Evolutionary conservation across 257 asterid species (phyloP).

Genomic region (Nicotiana sylvestris): DNA sequence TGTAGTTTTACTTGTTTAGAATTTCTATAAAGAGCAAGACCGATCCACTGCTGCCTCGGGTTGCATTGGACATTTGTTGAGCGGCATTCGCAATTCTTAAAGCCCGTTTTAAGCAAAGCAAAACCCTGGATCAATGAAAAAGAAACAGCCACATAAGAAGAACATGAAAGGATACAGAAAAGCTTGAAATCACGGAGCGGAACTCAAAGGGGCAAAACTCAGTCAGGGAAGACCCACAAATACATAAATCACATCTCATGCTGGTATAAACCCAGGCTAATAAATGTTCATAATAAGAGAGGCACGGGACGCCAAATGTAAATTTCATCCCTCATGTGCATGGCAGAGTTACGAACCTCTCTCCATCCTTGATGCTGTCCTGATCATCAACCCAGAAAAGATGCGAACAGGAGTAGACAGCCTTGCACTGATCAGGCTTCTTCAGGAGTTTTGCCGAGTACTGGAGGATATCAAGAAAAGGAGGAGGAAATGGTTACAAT

Average conservation of each 20-base stretch:
- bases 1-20: conserved; percentile 66
- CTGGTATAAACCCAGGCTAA: not conserved
- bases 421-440: conserved; percentile 98
- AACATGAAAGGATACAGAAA: not conserved
- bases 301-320: not conserved
- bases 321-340: not conserved
- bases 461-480: conserved; percentile 33
- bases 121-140: conserved; percentile 51
- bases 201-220: not conserved
- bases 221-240: not conserved
- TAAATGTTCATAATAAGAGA: not conserved
- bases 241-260: not conserved
- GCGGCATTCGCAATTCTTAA: conserved; percentile 91
- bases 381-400: conserved; percentile 97
- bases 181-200: not conserved
- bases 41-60: conserved; percentile 86
- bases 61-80: conserved; percentile 92
- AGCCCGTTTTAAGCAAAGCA: conserved; percentile 96
- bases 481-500: conserved; percentile 15
- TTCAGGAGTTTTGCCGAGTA: conserved; percentile 95
- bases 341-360: conserved; percentile 51
- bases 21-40: conserved; percentile 81
- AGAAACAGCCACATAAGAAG: conserved; percentile 5
- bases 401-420: conserved; percentile 96
- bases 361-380: conserved; percentile 82